Percentiles rank a stretch among this genome's conserved stretches.
Conservation (phyloP, 805 yeast genomes). For the Isabelozyma heimii region DNA sequence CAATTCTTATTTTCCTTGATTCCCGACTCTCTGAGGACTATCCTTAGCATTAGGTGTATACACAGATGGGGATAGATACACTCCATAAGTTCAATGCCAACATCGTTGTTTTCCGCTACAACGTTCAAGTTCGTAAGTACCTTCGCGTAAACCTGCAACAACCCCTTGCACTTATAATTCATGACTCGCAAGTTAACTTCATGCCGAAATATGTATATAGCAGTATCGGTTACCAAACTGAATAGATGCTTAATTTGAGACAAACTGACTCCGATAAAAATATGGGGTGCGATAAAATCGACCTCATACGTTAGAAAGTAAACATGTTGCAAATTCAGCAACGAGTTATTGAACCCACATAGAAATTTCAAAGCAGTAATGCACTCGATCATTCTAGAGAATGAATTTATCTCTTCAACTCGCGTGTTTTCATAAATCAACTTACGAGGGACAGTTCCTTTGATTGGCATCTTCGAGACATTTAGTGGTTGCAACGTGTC, state of each 20-base stretch:
- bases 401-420: not conserved
- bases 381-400: not conserved
- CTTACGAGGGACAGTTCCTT: not conserved
- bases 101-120: not conserved
- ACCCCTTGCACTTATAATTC: not conserved
- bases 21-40: not conserved
- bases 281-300: not conserved
- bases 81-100: not conserved
- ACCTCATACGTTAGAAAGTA: not conserved
- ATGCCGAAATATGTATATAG: not conserved
- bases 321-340: not conserved
- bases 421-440: too few relatives aligned
- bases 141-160: not conserved
- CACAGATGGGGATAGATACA: not conserved
- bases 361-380: not conserved
- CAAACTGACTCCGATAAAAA: not conserved
- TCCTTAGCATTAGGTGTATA: not conserved
- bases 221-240: not conserved
- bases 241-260: not conserved
- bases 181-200: not conserved
- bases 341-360: not conserved
- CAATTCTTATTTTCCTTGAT: not conserved
- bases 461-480: not conserved
- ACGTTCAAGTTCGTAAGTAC: not conserved
- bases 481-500: not conserved